These are phyloP conservation scores for Pseudocercospora cruenta DNA, from an alignment of 2,329 filamentous ascomycete species.

Conservation along the genomic window DNA sequence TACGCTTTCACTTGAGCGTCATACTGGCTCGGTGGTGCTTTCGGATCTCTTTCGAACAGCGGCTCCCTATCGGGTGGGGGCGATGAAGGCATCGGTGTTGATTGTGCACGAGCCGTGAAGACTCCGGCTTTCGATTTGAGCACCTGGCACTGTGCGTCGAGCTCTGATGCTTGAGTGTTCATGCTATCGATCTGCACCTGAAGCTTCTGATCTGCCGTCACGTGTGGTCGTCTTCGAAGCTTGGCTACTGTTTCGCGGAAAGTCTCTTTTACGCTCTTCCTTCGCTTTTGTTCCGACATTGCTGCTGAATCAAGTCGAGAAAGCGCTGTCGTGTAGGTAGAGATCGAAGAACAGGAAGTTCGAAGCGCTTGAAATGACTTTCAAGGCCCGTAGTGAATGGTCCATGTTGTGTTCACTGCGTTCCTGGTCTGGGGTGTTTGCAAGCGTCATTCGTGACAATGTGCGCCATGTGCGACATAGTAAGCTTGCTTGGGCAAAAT, in stretches of 20 bases:
- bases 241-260: constrained; percentile 8
- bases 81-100: constrained; percentile 12
- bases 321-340: not conserved
- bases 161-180: constrained; percentile 13
- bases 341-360: not conserved
- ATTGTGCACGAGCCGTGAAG: constrained; percentile 10
- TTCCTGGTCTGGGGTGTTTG: constrained; percentile 1
- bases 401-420: not conserved
- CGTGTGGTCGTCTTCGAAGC: constrained; percentile 10
- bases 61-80: constrained; percentile 17
- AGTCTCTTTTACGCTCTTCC: constrained; percentile 4
- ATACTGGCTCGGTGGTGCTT: constrained; percentile 14
- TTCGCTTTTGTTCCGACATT: not conserved
- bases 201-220: constrained; percentile 15
- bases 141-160: constrained; percentile 5
- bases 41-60: constrained; percentile 14
- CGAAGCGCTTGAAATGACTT: not conserved
- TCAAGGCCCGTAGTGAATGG: not conserved
- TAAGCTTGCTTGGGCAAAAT: not conserved
- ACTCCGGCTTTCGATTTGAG: constrained; percentile 9
- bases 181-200: constrained; percentile 16
- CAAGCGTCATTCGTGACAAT: not conserved
- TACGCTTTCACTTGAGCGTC: constrained; percentile 17
- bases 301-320: not conserved
- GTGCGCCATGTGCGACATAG: not conserved